Evolutionary conservation across 1,139 yeast species (phyloP).

Genomic region (Meyerozyma carpophila): DNA sequence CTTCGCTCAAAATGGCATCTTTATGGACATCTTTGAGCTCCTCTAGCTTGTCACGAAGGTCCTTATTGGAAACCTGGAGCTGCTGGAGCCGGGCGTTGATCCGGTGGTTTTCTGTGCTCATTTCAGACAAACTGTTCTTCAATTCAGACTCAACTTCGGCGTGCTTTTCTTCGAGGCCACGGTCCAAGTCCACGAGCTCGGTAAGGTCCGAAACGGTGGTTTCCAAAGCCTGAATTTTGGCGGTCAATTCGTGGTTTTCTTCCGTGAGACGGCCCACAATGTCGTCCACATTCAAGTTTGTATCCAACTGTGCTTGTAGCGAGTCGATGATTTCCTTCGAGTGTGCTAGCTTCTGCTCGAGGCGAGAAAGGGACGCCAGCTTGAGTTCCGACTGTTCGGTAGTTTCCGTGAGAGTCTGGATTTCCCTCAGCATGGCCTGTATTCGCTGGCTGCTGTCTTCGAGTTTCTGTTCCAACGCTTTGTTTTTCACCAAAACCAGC

Average conservation of each 20-base stretch:
- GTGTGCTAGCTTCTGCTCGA: constrained; percentile 23
- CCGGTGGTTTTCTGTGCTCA: background rate
- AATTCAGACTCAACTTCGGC: constrained; percentile 3
- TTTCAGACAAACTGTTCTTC: background rate
- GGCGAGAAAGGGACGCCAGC: background rate
- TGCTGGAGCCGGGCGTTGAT: background rate
- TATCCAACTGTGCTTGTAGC: constrained; percentile 40
- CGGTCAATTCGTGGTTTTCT: constrained; percentile 45
- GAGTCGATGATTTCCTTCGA: constrained; percentile 40
- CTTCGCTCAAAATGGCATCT: background rate
- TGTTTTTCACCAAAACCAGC: constrained; percentile 21
- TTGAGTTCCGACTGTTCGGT: constrained; percentile 8
- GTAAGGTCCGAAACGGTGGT: constrained; percentile 51
- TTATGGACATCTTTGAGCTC: background rate
- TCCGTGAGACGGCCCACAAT: constrained; percentile 53
- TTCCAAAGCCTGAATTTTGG: constrained; percentile 32
- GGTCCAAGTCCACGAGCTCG: constrained; percentile 54
- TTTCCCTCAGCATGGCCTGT: constrained; percentile 13
- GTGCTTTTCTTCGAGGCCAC: constrained; percentile 58
- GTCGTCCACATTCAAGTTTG: constrained; percentile 36
- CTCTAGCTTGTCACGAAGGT: background rate
- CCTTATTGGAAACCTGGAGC: background rate
- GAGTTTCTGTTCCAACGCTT: constrained; percentile 19
- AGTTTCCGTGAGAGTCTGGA: constrained; percentile 10
- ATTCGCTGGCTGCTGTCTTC: constrained; percentile 20